phyloP scores from a whole-genome alignment of 2,329 filamentous ascomycete genomes.

The Colletotrichum incanum region DNA sequence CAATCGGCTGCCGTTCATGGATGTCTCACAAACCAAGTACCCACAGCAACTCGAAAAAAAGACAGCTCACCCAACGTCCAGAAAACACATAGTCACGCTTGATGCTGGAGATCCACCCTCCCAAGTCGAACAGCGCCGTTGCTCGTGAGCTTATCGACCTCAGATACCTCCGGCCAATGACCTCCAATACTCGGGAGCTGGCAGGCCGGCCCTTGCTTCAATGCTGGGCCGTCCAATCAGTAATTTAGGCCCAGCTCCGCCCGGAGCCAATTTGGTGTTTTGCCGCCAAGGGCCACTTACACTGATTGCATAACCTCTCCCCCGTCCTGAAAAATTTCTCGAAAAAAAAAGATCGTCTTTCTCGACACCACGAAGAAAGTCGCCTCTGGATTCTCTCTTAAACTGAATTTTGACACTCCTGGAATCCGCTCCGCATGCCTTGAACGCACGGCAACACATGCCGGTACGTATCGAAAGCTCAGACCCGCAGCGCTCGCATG shows the following conservation, averaged over 20 bases:
- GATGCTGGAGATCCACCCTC: too few relatives aligned
- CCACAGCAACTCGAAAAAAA: too few relatives aligned
- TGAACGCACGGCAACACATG: not conserved
- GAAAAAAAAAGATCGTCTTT: not conserved
- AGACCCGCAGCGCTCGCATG: not conserved
- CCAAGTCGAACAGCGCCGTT: too few relatives aligned
- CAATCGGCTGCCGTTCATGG: not conserved
- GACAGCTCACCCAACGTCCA: too few relatives aligned
- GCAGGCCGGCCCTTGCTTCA: not conserved
- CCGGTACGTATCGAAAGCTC: not conserved
- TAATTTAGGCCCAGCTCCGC: not conserved
- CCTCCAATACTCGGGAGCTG: not conserved
- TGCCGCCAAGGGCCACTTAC: conserved; percentile 5
- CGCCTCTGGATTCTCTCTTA: too few relatives aligned
- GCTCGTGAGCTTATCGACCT: not conserved
- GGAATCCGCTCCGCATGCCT: not conserved
- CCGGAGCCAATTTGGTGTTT: not conserved
- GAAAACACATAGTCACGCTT: too few relatives aligned
- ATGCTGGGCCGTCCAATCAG: not conserved
- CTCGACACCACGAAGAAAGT: not conserved
- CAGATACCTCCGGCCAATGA: not conserved
- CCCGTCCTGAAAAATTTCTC: not conserved
- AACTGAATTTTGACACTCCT: not conserved
- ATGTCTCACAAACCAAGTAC: too few relatives aligned
- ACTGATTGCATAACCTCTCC: not conserved